These are phyloP conservation scores for Panellus pusillus DNA, from an alignment of 768 basidiomycete species.

Conservation along the genomic window DNA sequence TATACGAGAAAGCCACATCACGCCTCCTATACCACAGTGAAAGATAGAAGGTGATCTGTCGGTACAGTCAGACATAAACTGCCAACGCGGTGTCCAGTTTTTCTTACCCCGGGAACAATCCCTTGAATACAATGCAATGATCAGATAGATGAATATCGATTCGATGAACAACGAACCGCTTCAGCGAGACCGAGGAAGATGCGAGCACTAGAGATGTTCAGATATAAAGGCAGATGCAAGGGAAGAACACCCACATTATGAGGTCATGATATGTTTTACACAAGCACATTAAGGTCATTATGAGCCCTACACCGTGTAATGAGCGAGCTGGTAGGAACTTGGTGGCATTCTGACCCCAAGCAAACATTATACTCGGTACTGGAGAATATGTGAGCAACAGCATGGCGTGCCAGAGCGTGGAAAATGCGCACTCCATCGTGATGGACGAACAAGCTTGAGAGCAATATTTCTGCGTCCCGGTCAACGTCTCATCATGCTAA, in stretches of 20 bases:
- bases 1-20: conserved; percentile 44
- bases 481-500: background rate
- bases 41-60: conserved; percentile 43
- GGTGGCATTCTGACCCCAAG: conserved; percentile 22
- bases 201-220: conserved; percentile 29
- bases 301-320: conserved; percentile 16
- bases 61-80: background rate
- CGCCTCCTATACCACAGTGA: conserved; percentile 61
- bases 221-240: background rate
- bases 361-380: conserved; percentile 30
- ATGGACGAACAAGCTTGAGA: conserved; percentile 28
- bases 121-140: too few relatives aligned
- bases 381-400: background rate
- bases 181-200: conserved; percentile 42
- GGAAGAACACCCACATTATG: conserved; percentile 19
- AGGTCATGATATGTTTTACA: conserved; percentile 27
- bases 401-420: background rate
- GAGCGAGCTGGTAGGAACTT: background rate
- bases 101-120: conserved; percentile 37
- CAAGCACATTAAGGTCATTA: conserved; percentile 31
- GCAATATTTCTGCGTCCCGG: conserved; percentile 23
- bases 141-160: too few relatives aligned
- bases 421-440: conserved; percentile 26
- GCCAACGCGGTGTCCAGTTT: too few relatives aligned
- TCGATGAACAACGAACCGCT: conserved; percentile 23